A percentile compares a stretch with the other conserved stretches of the same genome.
phyloP scores from a whole-genome alignment of 306 rosid species.

The Citrullus colocynthis region DNA sequence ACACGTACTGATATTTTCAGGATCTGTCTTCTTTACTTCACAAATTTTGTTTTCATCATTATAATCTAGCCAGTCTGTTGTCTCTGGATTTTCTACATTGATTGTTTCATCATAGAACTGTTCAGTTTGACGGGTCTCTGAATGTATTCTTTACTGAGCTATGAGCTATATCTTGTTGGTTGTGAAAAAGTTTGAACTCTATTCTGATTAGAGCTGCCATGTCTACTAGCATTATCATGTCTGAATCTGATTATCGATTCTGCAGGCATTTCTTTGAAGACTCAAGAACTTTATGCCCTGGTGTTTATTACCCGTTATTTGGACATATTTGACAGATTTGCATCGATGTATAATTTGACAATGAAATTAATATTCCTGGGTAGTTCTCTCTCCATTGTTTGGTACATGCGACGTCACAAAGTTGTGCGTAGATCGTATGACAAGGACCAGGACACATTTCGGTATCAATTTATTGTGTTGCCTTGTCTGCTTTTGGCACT shows the following conservation, averaged over 20 bases:
- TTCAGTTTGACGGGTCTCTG: not conserved
- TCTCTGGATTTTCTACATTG: not conserved
- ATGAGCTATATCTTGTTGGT: not conserved
- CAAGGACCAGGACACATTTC: conserved; percentile 82
- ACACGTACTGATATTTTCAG: not conserved
- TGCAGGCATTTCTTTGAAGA: conserved; percentile 79
- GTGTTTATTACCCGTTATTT: conserved; percentile 72
- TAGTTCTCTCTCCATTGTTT: conserved; percentile 81
- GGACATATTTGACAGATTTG: conserved; percentile 49
- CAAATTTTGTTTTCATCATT: not conserved
- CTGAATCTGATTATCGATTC: conserved; percentile 12
- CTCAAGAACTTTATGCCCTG: conserved; percentile 81
- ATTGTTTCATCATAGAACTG: not conserved
- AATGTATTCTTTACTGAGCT: not conserved
- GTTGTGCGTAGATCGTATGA: conserved; percentile 77
- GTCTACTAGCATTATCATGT: not conserved
- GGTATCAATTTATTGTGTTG: conserved; percentile 44
- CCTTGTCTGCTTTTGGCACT: conserved; percentile 73
- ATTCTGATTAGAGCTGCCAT: not conserved
- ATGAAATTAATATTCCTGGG: conserved; percentile 87
- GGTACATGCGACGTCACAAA: conserved; percentile 78
- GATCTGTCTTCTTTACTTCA: not conserved
- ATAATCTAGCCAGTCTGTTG: not conserved
- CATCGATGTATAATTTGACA: conserved; percentile 53
- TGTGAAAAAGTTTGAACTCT: not conserved